Base-by-base conservation (phyloP, 2,329 filamentous ascomycete genomes). In the Sclerotiophoma versabilis region DNA sequence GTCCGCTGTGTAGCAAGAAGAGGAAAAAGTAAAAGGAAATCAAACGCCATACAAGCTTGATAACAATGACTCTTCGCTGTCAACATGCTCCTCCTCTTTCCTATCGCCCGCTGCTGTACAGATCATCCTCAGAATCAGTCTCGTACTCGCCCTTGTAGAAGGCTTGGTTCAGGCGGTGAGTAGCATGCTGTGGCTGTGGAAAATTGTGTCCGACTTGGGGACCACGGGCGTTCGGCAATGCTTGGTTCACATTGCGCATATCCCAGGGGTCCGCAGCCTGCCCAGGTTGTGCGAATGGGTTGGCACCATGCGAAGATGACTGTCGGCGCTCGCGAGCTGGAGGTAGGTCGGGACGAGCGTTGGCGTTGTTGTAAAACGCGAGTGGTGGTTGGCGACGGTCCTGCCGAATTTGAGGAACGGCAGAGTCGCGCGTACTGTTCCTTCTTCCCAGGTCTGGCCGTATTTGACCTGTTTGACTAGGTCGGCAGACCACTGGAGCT, bases 231-330 rank as follows among this genome's bases (percentile, higher is more conserved):
- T 49, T 17, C 2, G 70, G 69, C 11, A 71, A 55, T 5, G 62
- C 58, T 4, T 59, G 53, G 4, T 51, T 56, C 49, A 67, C 30
- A 25, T 47, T 57, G 25, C 66, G 68, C 4, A 54, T 30, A 15
- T 72, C 69, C 70, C 70, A 73, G 0, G 66, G 59, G 17, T 66
- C 67, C 7, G 22, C 7, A 3, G 37, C 19, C 5, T 46, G 38
- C 8, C 48, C 44, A 5, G 23, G 20, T 27, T 33, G 47, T 5
- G 57, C 33, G 38, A 66, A 66, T 0, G 64, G 57, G 20, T 64
- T 66, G 14, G 6, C 22, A 1, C 14, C 20, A 5, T 54, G 45
- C 1, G 45, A 54, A 0, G 17, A 29, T 1, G 51, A 54, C 0
- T 33, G 39, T 0, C 47, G 53, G 15, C 47, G 53, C 11, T 49